Evolutionary conservation across 108 stramenopile genomes (phyloP).

Genomic region (Fragilaria radians): DNA sequence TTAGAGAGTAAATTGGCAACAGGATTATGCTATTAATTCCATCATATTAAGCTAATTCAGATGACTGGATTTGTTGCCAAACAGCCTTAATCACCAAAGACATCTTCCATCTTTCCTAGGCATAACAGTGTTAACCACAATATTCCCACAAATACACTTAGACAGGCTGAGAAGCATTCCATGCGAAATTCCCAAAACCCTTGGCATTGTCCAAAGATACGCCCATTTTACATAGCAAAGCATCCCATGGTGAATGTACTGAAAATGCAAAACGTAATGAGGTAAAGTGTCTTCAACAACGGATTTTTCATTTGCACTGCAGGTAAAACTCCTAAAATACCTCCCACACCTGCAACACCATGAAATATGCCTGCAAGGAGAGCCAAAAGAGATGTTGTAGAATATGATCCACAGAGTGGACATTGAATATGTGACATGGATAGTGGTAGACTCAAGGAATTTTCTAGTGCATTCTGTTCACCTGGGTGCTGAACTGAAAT

Average conservation of each 20-base stretch:
- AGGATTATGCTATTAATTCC: no score
- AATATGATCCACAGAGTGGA: no score
- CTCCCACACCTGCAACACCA: conserved; percentile 72
- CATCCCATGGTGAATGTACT: conserved; percentile 56
- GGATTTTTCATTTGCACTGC: conserved; percentile 59
- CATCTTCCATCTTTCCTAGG: no score
- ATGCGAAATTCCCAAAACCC: conserved; percentile 41
- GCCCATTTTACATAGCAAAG: conserved; percentile 37
- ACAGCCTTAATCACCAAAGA: no score
- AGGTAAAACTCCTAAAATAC: conserved; percentile 69
- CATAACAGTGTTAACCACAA: conserved; percentile 49
- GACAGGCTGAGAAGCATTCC: conserved; percentile 41
- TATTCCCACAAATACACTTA: conserved; percentile 58
- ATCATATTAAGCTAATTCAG: no score
- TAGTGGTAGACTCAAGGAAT: neutral
- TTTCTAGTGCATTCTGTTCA: neutral
- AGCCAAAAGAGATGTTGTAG: conserved; percentile 22
- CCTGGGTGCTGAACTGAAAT: neutral
- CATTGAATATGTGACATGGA: neutral
- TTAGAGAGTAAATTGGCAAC: no score
- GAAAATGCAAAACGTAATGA: conserved; percentile 51
- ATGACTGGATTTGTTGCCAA: no score
- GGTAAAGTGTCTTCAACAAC: conserved; percentile 34
- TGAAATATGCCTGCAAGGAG: conserved; percentile 51
- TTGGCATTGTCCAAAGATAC: neutral